A percentile compares a stretch with the other conserved stretches of the same genome.
Evolutionary conservation across 768 basidiomycete genomes (phyloP).

Genomic region (Suillus americanus): DNA sequence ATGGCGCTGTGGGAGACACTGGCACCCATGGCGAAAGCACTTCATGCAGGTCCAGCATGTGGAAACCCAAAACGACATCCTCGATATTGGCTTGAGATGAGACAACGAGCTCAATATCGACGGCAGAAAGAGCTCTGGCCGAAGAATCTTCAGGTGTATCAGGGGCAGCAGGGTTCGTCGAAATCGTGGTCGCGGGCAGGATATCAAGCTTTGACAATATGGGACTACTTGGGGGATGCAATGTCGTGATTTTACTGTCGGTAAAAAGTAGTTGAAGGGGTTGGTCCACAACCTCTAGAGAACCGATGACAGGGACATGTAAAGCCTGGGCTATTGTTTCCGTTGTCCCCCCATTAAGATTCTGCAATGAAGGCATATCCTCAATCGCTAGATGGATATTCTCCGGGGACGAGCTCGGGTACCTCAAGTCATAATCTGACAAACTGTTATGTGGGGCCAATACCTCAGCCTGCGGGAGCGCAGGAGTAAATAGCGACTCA

Average conservation of each 20-base stretch:
- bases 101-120: not conserved
- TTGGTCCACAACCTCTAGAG: not conserved
- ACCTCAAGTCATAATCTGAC: not conserved
- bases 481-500: not conserved
- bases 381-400: not conserved
- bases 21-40: conserved; percentile 35
- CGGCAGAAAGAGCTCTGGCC: not conserved
- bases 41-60: conserved; percentile 35
- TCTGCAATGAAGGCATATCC: not conserved
- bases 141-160: too few species aligned
- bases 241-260: not conserved
- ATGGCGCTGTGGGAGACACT: conserved; percentile 14
- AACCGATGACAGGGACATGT: not conserved
- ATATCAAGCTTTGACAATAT: not conserved
- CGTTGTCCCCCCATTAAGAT: not conserved
- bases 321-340: not conserved
- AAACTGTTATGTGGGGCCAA: not conserved
- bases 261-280: not conserved
- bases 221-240: not conserved
- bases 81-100: not conserved
- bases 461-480: not conserved
- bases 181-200: not conserved
- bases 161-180: not conserved
- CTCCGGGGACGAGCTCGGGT: conserved; percentile 1
- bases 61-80: conserved; percentile 23